phyloP scores from a whole-genome alignment of 495 filamentous ascomycete species.

The Talaromyces nanjingensis region DNA sequence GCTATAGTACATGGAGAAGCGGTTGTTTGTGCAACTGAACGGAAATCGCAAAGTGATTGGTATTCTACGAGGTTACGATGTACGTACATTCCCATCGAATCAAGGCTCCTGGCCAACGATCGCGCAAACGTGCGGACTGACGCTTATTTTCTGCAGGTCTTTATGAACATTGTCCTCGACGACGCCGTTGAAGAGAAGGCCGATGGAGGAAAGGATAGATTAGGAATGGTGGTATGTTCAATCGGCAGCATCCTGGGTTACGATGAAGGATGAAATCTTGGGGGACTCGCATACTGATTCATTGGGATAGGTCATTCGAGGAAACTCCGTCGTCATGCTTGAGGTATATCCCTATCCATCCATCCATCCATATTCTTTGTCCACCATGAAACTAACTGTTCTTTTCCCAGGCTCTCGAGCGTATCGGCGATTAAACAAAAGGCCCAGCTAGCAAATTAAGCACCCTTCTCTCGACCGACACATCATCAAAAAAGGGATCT shows the following conservation, averaged over 20 bases:
- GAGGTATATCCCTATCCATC: conserved; percentile 50
- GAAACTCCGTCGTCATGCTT: conserved; percentile 94
- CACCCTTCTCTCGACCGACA: not conserved
- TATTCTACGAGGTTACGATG: conserved; percentile 91
- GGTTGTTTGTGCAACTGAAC: conserved; percentile 95
- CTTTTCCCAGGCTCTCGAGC: conserved; percentile 46
- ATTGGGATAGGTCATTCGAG: conserved; percentile 59
- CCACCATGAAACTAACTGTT: conserved; percentile 1
- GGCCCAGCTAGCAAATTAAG: not conserved
- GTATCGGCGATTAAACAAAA: conserved; percentile 46
- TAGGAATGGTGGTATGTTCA: conserved; percentile 82
- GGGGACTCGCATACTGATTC: not conserved
- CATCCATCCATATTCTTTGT: not conserved
- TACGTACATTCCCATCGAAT: conserved; percentile 31
- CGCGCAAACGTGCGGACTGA: not conserved
- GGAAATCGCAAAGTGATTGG: conserved; percentile 96
- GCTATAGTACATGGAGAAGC: conserved; percentile 96
- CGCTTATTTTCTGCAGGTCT: conserved; percentile 56
- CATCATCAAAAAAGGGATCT: not conserved
- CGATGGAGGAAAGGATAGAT: conserved; percentile 80
- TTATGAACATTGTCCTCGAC: conserved; percentile 96
- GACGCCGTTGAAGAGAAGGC: conserved; percentile 95
- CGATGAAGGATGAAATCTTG: not conserved
- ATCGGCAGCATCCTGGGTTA: not conserved
- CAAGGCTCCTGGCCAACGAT: not conserved